A percentile compares a stretch with the other conserved stretches of the same genome.
phyloP scores from a whole-genome alignment of 768 basidiomycete genomes.

The Naematelia aurantialba region DNA sequence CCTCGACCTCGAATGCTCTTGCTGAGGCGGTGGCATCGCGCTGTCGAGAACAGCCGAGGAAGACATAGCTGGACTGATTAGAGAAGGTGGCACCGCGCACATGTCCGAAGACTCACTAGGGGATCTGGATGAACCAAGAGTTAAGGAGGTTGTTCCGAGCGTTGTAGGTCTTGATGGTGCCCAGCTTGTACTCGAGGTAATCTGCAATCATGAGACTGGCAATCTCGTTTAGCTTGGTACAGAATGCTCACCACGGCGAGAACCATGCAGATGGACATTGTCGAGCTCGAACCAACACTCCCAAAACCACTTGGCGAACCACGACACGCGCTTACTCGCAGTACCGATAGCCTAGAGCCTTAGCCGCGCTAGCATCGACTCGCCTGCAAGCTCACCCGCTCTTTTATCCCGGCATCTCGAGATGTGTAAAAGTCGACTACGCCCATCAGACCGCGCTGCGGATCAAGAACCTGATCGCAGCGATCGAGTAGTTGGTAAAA shows the following conservation, averaged over 20 bases:
- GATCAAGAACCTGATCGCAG: constrained; percentile 63
- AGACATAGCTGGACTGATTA: constrained; percentile 58
- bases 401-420: constrained; percentile 39
- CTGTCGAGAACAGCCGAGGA: constrained; percentile 65
- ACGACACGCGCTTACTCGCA: constrained; percentile 60
- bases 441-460: constrained; percentile 60
- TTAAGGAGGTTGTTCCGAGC: constrained; percentile 67
- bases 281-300: constrained; percentile 60
- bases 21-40: constrained; percentile 60
- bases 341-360: constrained; percentile 60
- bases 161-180: constrained; percentile 70
- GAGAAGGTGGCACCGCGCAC: not conserved
- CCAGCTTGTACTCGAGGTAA: constrained; percentile 75
- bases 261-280: constrained; percentile 54
- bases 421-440: constrained; percentile 67
- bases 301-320: constrained; percentile 74
- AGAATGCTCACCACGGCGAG: constrained; percentile 53
- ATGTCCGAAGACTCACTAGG: constrained; percentile 17
- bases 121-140: constrained; percentile 66
- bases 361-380: too few species aligned
- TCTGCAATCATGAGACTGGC: constrained; percentile 44
- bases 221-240: not conserved
- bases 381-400: constrained; percentile 38
- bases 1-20: constrained; percentile 58
- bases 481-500: constrained; percentile 67